Conservation (phyloP, 2,329 filamentous ascomycete species). For the Clonostachys rhizophaga region DNA sequence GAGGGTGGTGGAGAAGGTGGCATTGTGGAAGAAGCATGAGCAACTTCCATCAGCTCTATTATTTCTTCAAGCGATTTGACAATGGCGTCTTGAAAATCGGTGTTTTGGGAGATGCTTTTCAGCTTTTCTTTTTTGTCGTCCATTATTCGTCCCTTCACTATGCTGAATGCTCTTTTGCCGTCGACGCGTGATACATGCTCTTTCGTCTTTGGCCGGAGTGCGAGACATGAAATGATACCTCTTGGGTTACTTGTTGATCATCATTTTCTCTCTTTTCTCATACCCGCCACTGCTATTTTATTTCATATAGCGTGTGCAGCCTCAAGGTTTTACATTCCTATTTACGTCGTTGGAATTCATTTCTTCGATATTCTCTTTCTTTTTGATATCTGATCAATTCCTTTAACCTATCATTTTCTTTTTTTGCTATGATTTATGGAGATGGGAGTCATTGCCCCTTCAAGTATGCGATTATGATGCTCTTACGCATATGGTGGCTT, state of each 20-base stretch:
- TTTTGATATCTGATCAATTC: not conserved
- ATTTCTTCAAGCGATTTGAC: too few relatives aligned
- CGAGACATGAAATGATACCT: not conserved
- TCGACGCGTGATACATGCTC: not conserved
- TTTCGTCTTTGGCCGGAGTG: not conserved
- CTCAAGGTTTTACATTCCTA: too few relatives aligned
- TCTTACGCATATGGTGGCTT: too few relatives aligned
- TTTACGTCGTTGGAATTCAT: too few relatives aligned
- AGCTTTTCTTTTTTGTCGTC: conserved; percentile 4
- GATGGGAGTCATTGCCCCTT: not conserved
- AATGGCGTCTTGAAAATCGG: too few relatives aligned
- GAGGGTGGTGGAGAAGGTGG: conserved; percentile 69
- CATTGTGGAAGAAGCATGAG: conserved; percentile 56
- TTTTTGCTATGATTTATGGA: not conserved
- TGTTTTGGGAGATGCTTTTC: too few relatives aligned
- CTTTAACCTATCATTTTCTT: not conserved
- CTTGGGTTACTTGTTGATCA: not conserved
- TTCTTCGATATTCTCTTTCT: not conserved
- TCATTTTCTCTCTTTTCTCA: not conserved
- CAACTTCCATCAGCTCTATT: not conserved
- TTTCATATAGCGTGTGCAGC: not conserved
- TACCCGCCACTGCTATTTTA: not conserved
- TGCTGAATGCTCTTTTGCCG: too few relatives aligned
- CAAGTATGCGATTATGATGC: too few relatives aligned
- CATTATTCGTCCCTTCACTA: conserved; percentile 1